These are phyloP conservation scores for Elongisporangium senticosum DNA, from an alignment of 352 stramenopile species.

Conservation along the genomic window DNA sequence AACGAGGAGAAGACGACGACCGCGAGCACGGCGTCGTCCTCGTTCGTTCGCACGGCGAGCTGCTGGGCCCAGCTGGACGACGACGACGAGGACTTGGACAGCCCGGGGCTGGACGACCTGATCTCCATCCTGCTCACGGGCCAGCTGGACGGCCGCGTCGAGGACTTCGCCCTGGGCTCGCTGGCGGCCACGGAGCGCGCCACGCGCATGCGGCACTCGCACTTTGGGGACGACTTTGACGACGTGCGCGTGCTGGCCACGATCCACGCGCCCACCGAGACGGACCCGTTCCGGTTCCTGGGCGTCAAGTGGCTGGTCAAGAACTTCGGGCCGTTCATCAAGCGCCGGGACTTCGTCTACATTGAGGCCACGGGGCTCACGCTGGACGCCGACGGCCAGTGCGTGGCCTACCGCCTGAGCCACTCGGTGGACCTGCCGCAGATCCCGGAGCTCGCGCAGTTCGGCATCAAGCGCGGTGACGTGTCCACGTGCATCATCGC, in stretches of 20 bases:
- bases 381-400: conserved; percentile 22
- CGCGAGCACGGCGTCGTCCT: neutral
- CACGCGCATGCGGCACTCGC: conserved; percentile 30
- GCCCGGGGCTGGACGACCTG: conserved; percentile 12
- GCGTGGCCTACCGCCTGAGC: conserved; percentile 19
- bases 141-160: conserved; percentile 22
- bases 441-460: conserved; percentile 23
- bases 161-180: conserved; percentile 25
- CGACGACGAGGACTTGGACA: neutral
- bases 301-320: conserved; percentile 34
- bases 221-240: conserved; percentile 27
- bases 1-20: neutral
- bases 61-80: neutral
- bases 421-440: conserved; percentile 32
- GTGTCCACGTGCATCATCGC: conserved; percentile 41
- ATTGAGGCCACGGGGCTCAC: conserved; percentile 25
- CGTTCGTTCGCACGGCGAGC: neutral
- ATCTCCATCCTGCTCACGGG: conserved; percentile 23
- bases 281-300: conserved; percentile 36
- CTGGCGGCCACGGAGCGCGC: conserved; percentile 22
- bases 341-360: conserved; percentile 29
- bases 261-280: conserved; percentile 15
- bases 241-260: conserved; percentile 31
- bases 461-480: conserved; percentile 27
- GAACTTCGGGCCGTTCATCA: conserved; percentile 21